Evolutionary conservation across 352 stramenopile species (phyloP).

Genomic region (Globisporangium spinosum): DNA sequence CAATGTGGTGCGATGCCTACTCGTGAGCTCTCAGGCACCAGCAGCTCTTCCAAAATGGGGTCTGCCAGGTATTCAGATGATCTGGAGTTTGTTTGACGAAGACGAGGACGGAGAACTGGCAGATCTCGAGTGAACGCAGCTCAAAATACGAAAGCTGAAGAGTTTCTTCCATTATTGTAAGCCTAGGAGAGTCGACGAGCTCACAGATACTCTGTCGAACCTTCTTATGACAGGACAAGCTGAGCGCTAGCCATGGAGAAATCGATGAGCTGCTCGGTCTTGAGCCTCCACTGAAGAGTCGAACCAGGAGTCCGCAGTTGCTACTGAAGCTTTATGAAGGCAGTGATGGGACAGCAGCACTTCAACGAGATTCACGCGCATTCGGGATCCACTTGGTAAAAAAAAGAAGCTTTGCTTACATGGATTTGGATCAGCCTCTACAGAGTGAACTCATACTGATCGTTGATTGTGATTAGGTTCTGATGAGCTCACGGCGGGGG

Average conservation of each 20-base stretch:
- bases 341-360: slow-evolving; percentile 13
- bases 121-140: slow-evolving; percentile 23
- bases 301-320: not conserved
- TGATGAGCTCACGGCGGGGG: slow-evolving; percentile 18
- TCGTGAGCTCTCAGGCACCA: not conserved
- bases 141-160: slow-evolving; percentile 30
- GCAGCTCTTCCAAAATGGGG: slow-evolving; percentile 29
- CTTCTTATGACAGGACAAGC: slow-evolving; percentile 19
- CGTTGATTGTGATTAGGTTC: slow-evolving; percentile 13
- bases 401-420: not conserved
- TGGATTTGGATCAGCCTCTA: not conserved
- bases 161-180: not conserved
- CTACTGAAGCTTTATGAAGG: slow-evolving; percentile 35
- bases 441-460: not conserved
- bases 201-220: not conserved
- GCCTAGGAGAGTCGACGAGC: not conserved
- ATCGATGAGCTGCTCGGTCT: slow-evolving; percentile 24
- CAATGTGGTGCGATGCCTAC: too few relatives aligned
- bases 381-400: slow-evolving; percentile 44
- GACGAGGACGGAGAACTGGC: slow-evolving; percentile 30
- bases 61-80: slow-evolving; percentile 31
- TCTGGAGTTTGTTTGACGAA: slow-evolving; percentile 34
- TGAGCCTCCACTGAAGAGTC: not conserved
- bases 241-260: slow-evolving; percentile 24
- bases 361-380: slow-evolving; percentile 35